Conservation (phyloP, 1,139 yeast genomes). For the Lodderomyces margitis region DNA sequence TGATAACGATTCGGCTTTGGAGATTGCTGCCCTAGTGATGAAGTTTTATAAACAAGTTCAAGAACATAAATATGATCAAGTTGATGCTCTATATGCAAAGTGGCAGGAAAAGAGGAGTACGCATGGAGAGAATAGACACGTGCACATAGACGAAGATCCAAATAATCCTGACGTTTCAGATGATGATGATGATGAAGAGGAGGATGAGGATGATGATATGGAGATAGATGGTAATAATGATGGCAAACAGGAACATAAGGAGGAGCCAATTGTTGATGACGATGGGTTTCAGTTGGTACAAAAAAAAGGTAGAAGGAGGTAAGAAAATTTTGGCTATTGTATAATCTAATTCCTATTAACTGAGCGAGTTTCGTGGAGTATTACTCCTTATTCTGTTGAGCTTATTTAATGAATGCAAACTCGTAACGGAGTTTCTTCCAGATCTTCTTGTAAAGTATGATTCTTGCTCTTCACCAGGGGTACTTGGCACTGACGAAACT, state of each 20-base stretch:
- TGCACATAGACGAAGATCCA: constrained; percentile 54
- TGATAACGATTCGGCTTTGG: constrained; percentile 85
- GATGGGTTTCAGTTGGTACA: constrained; percentile 92
- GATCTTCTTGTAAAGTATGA: constrained; percentile 18
- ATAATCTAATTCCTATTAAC: constrained; percentile 20
- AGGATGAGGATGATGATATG: constrained; percentile 44
- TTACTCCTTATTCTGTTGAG: constrained; percentile 37
- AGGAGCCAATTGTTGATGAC: constrained; percentile 75
- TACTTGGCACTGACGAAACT: constrained; percentile 20
- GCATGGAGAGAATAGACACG: constrained; percentile 25
- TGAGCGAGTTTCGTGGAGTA: constrained; percentile 40
- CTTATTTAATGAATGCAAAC: constrained; percentile 43
- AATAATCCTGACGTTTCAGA: constrained; percentile 55
- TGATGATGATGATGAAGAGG: constrained; percentile 46
- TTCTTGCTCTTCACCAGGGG: constrained; percentile 35
- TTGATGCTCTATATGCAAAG: constrained; percentile 58
- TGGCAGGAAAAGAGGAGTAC: constrained; percentile 56
- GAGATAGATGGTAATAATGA: constrained; percentile 22
- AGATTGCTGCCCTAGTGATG: constrained; percentile 66
- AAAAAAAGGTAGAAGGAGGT: constrained; percentile 51
- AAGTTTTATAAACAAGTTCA: constrained; percentile 65
- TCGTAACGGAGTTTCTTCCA: constrained; percentile 34
- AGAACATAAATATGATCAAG: constrained; percentile 46
- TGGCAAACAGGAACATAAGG: constrained; percentile 21
- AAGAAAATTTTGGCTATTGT: constrained; percentile 1